A percentile compares a stretch with the other conserved stretches of the same genome.
Evolutionary conservation across 768 basidiomycete genomes (phyloP).

Genomic region (Leccinum aurantiacum): DNA sequence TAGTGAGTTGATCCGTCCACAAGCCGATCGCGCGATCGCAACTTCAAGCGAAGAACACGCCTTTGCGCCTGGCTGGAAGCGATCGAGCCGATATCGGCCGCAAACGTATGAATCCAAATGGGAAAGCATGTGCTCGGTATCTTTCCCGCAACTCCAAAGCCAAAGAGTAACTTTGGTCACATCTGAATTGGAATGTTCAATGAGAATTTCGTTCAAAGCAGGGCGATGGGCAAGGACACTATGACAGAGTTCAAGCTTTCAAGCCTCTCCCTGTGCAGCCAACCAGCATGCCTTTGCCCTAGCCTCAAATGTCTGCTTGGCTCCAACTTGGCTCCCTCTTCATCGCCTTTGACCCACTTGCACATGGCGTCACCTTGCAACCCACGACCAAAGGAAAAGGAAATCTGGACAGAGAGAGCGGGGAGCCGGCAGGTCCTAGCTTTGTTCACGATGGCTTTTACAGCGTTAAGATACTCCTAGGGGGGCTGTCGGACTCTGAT

Average conservation of each 20-base stretch:
- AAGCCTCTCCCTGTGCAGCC: constrained; percentile 40
- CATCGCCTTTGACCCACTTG: constrained; percentile 47
- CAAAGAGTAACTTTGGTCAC: not conserved
- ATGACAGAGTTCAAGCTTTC: constrained; percentile 1
- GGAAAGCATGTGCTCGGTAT: not conserved
- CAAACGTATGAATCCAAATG: not conserved
- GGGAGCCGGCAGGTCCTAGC: constrained; percentile 30
- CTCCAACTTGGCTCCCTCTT: constrained; percentile 37
- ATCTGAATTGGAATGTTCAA: not conserved
- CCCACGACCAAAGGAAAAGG: constrained; percentile 38
- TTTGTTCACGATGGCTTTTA: constrained; percentile 41
- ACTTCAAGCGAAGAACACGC: not conserved
- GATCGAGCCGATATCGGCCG: not conserved
- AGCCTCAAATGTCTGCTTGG: constrained; percentile 40
- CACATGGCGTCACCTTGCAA: constrained; percentile 51
- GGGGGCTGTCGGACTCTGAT: too few relatives aligned
- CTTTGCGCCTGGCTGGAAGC: not conserved
- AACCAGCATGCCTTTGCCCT: constrained; percentile 45
- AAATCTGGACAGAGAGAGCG: constrained; percentile 36
- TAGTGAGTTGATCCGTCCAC: not conserved
- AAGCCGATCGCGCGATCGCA: not conserved
- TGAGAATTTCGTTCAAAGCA: constrained; percentile 4
- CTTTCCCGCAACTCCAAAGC: not conserved
- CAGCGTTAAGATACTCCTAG: constrained; percentile 42
- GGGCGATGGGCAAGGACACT: not conserved